Evolutionary conservation across 768 basidiomycete species (phyloP).

Genomic region (Hygrocybe punicea): DNA sequence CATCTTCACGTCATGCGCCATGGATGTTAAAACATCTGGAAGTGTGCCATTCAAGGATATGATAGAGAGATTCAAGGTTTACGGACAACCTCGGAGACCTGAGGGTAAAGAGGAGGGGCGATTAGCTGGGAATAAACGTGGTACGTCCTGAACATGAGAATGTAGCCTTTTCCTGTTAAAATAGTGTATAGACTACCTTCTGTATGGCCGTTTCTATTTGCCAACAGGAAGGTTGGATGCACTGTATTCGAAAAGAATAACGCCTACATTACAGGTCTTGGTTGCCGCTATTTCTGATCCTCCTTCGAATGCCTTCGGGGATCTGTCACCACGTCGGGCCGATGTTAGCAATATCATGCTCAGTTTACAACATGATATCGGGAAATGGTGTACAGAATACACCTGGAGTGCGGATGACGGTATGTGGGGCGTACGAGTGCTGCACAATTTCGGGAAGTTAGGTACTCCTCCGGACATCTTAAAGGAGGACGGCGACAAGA

Average conservation of each 20-base stretch:
- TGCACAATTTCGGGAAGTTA: constrained; percentile 88
- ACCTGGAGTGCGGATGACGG: constrained; percentile 92
- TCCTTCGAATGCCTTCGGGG: constrained; percentile 46
- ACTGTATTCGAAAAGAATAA: constrained; percentile 77
- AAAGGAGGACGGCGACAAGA: constrained; percentile 34
- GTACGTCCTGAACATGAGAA: constrained; percentile 6
- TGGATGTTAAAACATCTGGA: constrained; percentile 66
- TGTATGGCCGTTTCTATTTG: constrained; percentile 89
- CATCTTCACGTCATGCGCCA: constrained; percentile 84
- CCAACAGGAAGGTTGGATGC: constrained; percentile 88
- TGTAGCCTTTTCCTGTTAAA: constrained; percentile 11
- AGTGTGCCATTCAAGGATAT: constrained; percentile 83
- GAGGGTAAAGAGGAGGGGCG: constrained; percentile 77
- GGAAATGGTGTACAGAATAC: constrained; percentile 91
- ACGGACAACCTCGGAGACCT: constrained; percentile 75
- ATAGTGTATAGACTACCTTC: constrained; percentile 70
- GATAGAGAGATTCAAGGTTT: constrained; percentile 83
- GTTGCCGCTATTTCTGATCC: constrained; percentile 86
- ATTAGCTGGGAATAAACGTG: constrained; percentile 71
- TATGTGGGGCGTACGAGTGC: constrained; percentile 84
- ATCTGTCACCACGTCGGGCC: constrained; percentile 43
- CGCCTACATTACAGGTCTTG: constrained; percentile 74
- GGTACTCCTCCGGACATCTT: constrained; percentile 35
- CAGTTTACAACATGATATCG: constrained; percentile 87
- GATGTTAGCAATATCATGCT: constrained; percentile 72